Evolutionary conservation across 2,329 filamentous ascomycete species (phyloP).

Genomic region (Pyricularia sp.): DNA sequence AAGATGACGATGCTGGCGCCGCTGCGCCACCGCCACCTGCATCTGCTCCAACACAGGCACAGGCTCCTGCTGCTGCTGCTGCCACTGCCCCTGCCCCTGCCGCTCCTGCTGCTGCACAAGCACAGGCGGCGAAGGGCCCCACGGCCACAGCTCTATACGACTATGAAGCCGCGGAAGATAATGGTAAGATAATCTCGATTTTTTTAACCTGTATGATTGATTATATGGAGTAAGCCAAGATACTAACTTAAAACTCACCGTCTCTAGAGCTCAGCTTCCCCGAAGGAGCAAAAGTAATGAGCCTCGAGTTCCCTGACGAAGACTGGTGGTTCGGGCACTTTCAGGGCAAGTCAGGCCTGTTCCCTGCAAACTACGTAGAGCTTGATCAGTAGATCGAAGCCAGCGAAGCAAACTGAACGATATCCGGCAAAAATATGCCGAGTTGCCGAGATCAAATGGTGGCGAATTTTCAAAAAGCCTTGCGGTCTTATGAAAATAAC

Average conservation of each 20-base stretch:
- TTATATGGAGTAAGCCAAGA: neutral
- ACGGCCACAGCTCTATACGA: conserved; percentile 86
- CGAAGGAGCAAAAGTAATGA: conserved; percentile 73
- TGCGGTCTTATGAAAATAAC: neutral
- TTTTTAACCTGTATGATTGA: neutral
- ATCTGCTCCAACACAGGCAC: conserved; percentile 13
- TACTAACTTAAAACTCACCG: conserved; percentile 23
- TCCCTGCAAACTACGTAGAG: conserved; percentile 66
- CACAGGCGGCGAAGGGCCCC: conserved; percentile 31
- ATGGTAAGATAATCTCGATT: conserved; percentile 40
- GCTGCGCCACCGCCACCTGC: conserved; percentile 19
- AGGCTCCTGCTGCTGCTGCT: conserved; percentile 19
- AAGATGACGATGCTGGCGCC: conserved; percentile 36
- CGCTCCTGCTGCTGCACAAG: conserved; percentile 23
- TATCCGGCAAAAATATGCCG: neutral
- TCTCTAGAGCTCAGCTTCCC: conserved; percentile 65
- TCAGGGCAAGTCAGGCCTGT: conserved; percentile 70
- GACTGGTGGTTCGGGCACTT: conserved; percentile 97
- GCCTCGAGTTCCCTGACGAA: conserved; percentile 91
- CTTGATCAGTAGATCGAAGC: conserved; percentile 26
- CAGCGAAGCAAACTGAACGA: neutral
- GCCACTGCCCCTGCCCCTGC: conserved; percentile 24
- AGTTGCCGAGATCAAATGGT: neutral
- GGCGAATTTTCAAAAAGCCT: neutral
- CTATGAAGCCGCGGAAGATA: conserved; percentile 95